Evolutionary conservation across 2,329 filamentous ascomycete genomes (phyloP).

Genomic region (Colletotrichum salicis): DNA sequence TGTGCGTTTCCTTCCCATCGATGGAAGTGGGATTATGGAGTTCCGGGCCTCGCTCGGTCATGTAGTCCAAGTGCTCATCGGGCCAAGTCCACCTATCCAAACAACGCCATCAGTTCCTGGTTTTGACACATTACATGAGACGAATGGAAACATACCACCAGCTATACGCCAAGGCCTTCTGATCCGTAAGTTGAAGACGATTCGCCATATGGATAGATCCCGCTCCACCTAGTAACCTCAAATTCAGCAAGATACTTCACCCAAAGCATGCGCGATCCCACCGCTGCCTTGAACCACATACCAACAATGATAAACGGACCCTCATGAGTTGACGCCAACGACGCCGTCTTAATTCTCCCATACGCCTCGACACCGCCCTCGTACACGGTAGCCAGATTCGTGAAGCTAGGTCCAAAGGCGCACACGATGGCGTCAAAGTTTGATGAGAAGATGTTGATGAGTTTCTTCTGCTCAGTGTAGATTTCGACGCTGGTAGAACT

Average conservation of each 20-base stretch:
- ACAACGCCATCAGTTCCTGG: neutral
- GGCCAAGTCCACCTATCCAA: neutral
- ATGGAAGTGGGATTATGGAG: too few relatives aligned
- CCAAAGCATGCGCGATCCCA: too few relatives aligned
- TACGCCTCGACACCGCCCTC: neutral
- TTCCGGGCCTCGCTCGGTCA: neutral
- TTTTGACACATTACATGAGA: neutral
- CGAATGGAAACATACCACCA: neutral
- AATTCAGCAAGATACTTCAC: neutral
- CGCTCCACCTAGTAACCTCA: neutral
- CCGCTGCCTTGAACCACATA: neutral
- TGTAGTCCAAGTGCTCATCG: neutral
- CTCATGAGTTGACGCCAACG: neutral
- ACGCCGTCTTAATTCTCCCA: neutral
- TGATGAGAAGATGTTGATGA: neutral
- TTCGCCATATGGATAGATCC: constrained; percentile 1
- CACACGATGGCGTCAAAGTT: constrained; percentile 5
- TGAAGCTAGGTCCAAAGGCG: neutral
- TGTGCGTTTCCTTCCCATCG: neutral
- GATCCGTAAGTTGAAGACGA: neutral
- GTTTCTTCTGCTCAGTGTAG: neutral
- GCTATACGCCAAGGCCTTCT: neutral
- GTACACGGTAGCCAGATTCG: neutral
- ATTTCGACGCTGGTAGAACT: neutral
- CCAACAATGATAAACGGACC: constrained; percentile 5